phyloP scores from a whole-genome alignment of 1,284 basidiomycete species.

The Pascua guehoae region DNA sequence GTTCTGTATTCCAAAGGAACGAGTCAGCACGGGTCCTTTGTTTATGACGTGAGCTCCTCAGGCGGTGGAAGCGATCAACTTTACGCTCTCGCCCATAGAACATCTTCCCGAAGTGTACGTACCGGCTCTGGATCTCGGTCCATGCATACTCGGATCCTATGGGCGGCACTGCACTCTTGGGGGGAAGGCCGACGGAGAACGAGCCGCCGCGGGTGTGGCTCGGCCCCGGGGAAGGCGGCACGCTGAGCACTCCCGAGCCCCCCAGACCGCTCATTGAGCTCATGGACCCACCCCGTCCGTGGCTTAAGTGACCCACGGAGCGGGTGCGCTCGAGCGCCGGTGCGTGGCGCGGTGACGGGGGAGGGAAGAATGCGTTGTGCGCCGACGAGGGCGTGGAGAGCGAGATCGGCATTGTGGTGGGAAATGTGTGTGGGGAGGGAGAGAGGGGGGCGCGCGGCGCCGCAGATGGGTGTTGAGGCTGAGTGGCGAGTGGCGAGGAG shows the following conservation, averaged over 20 bases:
- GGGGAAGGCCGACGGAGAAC: background rate
- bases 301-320: slow-evolving; percentile 2
- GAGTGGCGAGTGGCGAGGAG: no score
- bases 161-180: slow-evolving; percentile 2
- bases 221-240: background rate
- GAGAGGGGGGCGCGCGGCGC: no score
- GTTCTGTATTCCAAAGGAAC: slow-evolving; percentile 22
- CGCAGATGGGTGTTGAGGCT: no score
- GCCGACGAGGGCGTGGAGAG: no score
- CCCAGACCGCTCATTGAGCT: background rate
- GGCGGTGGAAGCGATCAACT: no score
- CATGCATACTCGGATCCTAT: slow-evolving; percentile 17
- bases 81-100: no score
- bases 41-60: no score
- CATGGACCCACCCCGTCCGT: background rate
- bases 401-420: no score
- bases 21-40: slow-evolving; percentile 3
- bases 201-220: background rate
- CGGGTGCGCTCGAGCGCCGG: slow-evolving; percentile 7
- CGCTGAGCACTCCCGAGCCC: background rate
- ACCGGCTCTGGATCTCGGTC: slow-evolving; percentile 20
- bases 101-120: background rate
- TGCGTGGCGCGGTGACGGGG: no score
- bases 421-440: no score
- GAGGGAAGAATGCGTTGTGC: no score